Base-by-base conservation (phyloP, 768 basidiomycete genomes). In the Amanita rubescens region DNA sequence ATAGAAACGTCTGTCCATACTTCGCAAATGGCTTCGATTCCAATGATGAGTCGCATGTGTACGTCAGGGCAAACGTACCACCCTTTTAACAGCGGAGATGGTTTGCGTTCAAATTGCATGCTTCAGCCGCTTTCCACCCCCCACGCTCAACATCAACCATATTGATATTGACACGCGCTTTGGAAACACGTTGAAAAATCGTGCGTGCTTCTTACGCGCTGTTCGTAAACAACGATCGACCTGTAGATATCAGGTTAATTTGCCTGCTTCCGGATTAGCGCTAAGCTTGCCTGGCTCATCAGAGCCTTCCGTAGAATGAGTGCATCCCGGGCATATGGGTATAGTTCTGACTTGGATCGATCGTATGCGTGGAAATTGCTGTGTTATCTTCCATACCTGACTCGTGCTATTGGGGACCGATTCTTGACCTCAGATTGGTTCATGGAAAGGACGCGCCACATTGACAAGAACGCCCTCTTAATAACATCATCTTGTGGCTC, bases 181-280 rank as follows among this genome's bases (percentile, higher is more conserved):
- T 2, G 11, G 47, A 35, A 49, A 49, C 47, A 49, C 47, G 47
- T 49, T 49, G 44, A 46, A 46, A 46, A 46, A 46, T 30, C 44
- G 44, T 46, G 44, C 44, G 44, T 46, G 27, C 17, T 30, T 7
- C 27, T 46, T 46, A 20, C 27, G 44, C 27, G 27, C 30, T 15
- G 17, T n/a, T 17, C 4, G 15, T 15, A 8, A 46, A 30, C 27
- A 46, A n/a, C 17, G 44, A 46, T 46, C 44, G 9, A 46, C 44
- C 17, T 17, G 25, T 46, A 46, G 44, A 46, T 46, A 30, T 46
- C 27, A 15, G 44, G 25, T 32, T 46, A 35, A 35, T 49, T 17
- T 35, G 24, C 19, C 47, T 49, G 6, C 47, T 49, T 35, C 33
- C 20, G 24, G 32, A 49, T 49, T 33, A 49, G 47, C 33, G 47